A percentile compares a stretch with the other conserved stretches of the same genome.
These are phyloP conservation scores for Nemania bipapillata DNA, from an alignment of 2,329 filamentous ascomycete genomes.

Conservation along the genomic window DNA sequence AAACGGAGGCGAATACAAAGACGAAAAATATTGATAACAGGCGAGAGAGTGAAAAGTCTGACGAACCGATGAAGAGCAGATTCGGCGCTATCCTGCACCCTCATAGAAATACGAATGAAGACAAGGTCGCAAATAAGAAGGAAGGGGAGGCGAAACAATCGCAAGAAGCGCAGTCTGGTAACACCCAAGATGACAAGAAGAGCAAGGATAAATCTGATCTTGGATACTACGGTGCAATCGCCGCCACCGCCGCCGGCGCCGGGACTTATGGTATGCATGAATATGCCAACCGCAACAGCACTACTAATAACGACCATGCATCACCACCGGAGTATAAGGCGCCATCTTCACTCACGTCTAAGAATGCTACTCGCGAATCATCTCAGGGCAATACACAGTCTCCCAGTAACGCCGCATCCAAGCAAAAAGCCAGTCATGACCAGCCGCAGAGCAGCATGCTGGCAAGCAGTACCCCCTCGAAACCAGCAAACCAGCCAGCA, in stretches of 20 bases:
- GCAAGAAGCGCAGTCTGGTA: neutral
- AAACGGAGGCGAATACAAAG: neutral
- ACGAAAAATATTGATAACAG: neutral
- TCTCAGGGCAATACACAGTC: neutral
- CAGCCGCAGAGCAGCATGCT: neutral
- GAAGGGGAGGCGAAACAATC: neutral
- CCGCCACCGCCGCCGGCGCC: conserved; percentile 16
- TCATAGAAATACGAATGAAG: neutral
- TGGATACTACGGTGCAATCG: conserved; percentile 28
- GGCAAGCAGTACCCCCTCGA: neutral
- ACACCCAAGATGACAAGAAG: neutral
- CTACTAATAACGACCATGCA: neutral
- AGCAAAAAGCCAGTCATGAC: neutral
- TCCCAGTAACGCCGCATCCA: too few relatives aligned
- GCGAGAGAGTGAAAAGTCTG: neutral
- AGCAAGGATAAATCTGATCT: neutral
- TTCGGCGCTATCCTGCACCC: neutral
- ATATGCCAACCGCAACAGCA: conserved; percentile 15
- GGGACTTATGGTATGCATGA: conserved; percentile 29
- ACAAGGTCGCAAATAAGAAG: neutral
- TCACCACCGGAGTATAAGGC: neutral
- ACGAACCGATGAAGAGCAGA: neutral
- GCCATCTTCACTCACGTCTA: neutral
- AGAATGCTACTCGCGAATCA: neutral
- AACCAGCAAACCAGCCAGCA: neutral